These are phyloP conservation scores for Rhizophagus prolifer DNA, from an alignment of 192 early-diverging fungal genomes.

Conservation along the genomic window DNA sequence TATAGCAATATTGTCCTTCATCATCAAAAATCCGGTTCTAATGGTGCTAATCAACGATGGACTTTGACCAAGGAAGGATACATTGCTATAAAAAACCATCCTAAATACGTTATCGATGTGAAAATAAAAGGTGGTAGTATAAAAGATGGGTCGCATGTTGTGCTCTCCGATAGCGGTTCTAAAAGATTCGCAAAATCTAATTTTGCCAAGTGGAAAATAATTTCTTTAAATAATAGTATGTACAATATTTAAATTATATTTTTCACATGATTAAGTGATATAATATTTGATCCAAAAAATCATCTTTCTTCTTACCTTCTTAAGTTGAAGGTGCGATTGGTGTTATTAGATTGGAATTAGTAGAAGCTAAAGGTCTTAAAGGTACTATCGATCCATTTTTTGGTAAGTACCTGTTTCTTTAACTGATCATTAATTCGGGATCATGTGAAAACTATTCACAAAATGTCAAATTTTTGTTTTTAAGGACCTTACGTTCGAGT, in stretches of 20 bases:
- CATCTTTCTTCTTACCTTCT: background rate
- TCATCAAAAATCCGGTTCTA: background rate
- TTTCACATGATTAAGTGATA: no score
- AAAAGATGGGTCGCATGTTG: background rate
- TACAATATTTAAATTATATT: no score
- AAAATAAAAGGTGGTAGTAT: background rate
- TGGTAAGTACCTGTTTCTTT: constrained; percentile 11
- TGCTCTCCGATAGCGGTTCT: constrained; percentile 1
- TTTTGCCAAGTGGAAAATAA: background rate
- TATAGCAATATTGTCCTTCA: background rate
- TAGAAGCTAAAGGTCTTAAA: constrained; percentile 11
- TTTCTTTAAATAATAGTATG: background rate
- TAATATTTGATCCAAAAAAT: background rate
- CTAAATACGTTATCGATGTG: constrained; percentile 19
- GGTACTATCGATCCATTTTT: background rate
- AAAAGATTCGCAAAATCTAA: constrained; percentile 2
- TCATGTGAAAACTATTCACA: background rate
- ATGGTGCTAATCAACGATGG: constrained; percentile 22
- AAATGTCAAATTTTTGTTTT: background rate
- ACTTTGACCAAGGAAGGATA: constrained; percentile 15
- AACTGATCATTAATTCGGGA: no score
- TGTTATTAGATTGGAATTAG: constrained; percentile 26
- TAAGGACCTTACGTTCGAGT: constrained; percentile 81
- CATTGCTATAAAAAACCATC: constrained; percentile 9
- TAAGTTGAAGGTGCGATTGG: constrained; percentile 2